These are phyloP conservation scores for Microbotryum violaceum DNA, from an alignment of 1,284 basidiomycete species.

Conservation along the genomic window DNA sequence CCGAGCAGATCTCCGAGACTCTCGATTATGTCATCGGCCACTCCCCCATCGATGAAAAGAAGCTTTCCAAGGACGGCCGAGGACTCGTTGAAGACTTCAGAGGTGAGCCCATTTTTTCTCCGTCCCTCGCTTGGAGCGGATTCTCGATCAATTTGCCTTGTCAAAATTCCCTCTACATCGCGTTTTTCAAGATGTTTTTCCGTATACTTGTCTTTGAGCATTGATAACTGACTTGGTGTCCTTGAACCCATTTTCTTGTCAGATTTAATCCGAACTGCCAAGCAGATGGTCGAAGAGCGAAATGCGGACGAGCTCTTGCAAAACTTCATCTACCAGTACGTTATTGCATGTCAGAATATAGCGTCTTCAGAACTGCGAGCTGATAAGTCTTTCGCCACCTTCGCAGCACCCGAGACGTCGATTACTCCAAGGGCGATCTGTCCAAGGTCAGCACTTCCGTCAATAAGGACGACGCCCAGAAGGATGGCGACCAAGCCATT, in stretches of 20 bases:
- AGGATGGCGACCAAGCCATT: slow-evolving; percentile 60
- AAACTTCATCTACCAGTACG: slow-evolving; percentile 55
- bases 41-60: slow-evolving; percentile 57
- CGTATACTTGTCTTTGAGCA: no score
- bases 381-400: slow-evolving; percentile 1
- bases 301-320: slow-evolving; percentile 80
- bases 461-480: slow-evolving; percentile 51
- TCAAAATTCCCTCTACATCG: no score
- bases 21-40: slow-evolving; percentile 60
- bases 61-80: slow-evolving; percentile 67
- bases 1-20: slow-evolving; percentile 60
- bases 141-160: background rate
- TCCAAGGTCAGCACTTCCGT: slow-evolving; percentile 48
- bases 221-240: background rate
- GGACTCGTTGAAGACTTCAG: slow-evolving; percentile 66
- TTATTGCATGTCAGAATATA: no score
- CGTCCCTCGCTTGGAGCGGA: background rate
- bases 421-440: slow-evolving; percentile 46
- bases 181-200: no score
- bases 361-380: background rate
- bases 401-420: slow-evolving; percentile 53
- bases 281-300: slow-evolving; percentile 48
- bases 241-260: background rate
- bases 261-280: slow-evolving; percentile 24
- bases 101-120: slow-evolving; percentile 32